Conservation (phyloP, 108 stramenopile species). For the Fragilaria radians region DNA sequence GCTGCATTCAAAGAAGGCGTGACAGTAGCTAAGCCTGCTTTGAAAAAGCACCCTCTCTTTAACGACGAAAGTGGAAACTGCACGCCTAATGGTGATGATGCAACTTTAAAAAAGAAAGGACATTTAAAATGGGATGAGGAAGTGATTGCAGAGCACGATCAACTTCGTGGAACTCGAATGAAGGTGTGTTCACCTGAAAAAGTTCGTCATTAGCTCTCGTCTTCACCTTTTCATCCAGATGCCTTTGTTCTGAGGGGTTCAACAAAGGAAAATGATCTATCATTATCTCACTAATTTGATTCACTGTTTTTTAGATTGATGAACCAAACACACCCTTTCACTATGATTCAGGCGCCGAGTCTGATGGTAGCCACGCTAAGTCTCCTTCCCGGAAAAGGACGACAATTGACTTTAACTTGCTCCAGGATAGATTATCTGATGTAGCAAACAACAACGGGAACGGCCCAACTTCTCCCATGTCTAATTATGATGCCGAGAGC, state of each 20-base stretch:
- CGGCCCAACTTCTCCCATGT: slow-evolving; percentile 31
- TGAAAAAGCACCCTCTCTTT: neutral
- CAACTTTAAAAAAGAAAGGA: slow-evolving; percentile 22
- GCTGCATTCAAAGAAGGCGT: too few relatives aligned
- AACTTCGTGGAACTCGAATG: slow-evolving; percentile 80
- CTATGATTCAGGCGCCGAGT: slow-evolving; percentile 65
- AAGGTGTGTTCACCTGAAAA: slow-evolving; percentile 24
- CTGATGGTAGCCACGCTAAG: slow-evolving; percentile 36
- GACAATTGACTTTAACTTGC: slow-evolving; percentile 39
- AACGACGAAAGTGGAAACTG: neutral
- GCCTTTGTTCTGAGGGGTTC: too few relatives aligned
- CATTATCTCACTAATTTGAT: neutral
- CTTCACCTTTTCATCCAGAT: too few relatives aligned
- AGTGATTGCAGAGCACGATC: slow-evolving; percentile 82
- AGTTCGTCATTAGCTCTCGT: neutral
- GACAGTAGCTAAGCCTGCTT: neutral
- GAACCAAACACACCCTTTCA: slow-evolving; percentile 86
- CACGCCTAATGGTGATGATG: neutral
- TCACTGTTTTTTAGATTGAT: slow-evolving; percentile 46
- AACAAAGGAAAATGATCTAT: too few relatives aligned
- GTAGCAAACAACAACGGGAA: slow-evolving; percentile 53
- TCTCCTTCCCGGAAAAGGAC: slow-evolving; percentile 35
- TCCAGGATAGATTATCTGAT: slow-evolving; percentile 60
- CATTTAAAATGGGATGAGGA: slow-evolving; percentile 76
- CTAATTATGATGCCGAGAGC: slow-evolving; percentile 7